Conservation (phyloP, 1,284 basidiomycete genomes). For the Chiua sp. region DNA sequence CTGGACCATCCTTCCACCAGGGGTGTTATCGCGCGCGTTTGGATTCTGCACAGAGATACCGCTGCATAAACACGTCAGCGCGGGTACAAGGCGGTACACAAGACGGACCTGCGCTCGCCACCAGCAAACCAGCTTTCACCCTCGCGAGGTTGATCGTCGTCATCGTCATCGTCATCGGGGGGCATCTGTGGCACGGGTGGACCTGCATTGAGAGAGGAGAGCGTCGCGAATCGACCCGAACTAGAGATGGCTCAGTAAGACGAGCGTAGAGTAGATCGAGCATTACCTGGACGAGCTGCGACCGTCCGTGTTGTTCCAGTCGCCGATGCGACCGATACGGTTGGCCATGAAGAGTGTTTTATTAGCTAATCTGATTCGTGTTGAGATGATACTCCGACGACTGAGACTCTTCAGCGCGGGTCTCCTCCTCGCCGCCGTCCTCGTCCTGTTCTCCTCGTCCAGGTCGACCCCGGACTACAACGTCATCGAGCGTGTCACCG, state of each 20-base stretch:
- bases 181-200: constrained; percentile 16
- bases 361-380: no score
- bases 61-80: constrained; percentile 47
- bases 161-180: constrained; percentile 52
- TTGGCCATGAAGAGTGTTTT: constrained; percentile 56
- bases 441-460: constrained; percentile 22
- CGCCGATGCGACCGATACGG: constrained; percentile 45
- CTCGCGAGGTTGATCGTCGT: constrained; percentile 53
- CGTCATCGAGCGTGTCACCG: constrained; percentile 66
- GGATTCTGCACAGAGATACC: constrained; percentile 94
- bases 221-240: constrained; percentile 23
- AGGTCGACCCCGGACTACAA: constrained; percentile 43
- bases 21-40: constrained; percentile 49
- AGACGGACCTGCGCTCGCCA: constrained; percentile 78
- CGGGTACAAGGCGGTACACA: not conserved
- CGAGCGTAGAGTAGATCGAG: no score
- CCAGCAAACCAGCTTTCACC: constrained; percentile 82
- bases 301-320: constrained; percentile 25
- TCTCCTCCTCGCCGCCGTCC: constrained; percentile 21
- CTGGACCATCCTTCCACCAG: constrained; percentile 75
- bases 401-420: constrained; percentile 19
- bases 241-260: constrained; percentile 10
- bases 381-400: constrained; percentile 25
- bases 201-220: constrained; percentile 25
- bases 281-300: constrained; percentile 19